Evolutionary conservation across 2,329 filamentous ascomycete genomes (phyloP), one percentile per base, ranked within the genome.

Genomic region (Dothideomycetes sp.): DNA sequence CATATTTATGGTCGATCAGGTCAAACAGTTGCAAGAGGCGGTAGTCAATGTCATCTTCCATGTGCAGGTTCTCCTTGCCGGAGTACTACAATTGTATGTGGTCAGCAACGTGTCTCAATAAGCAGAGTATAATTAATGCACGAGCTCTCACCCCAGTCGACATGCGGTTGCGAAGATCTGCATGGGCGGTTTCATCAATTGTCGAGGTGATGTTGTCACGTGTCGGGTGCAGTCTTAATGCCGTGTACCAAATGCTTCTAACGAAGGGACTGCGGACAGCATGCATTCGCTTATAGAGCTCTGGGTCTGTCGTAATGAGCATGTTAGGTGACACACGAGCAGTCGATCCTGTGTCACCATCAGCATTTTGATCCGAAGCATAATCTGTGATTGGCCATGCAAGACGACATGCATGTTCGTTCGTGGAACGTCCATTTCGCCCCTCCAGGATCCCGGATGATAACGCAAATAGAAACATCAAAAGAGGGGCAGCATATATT

Each of bases 131-230:
- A 28, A 11, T 34, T 17, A 18, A 7, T 17, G 5, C n/a, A 9
- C 6, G 17, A 7, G 7, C 4, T 7, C 47, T n/a, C 39, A 49
- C 48, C 20, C 60, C 60, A 7, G 56, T 54, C 1, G 59, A 55
- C 58, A 62, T 61, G 33, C 54, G 53, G 16, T 44, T 54, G 12
- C 60, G 55, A 33, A 63, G 53, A 24, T 58, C 56, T 27, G 56
- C 54, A 54, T 63, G 61, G 19, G 58, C 56, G 37, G 48, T 47
- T 46, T 64, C 61, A 43, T 64, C 60, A 25, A 55, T 53, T 30
- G 58, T 53, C 7, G 59, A 62, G 7, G 56, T 58, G 47, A 64
- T 61, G 47, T 62, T 63, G 45, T 63, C 61, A 4, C 57, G 54
- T 18, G 60, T 58, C 2, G 61, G 61, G 42, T 63, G 59, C 17